Percentiles rank a stretch among this genome's conserved stretches.
phyloP scores from a whole-genome alignment of 768 basidiomycete genomes.

The Pulveroboletus sp. region DNA sequence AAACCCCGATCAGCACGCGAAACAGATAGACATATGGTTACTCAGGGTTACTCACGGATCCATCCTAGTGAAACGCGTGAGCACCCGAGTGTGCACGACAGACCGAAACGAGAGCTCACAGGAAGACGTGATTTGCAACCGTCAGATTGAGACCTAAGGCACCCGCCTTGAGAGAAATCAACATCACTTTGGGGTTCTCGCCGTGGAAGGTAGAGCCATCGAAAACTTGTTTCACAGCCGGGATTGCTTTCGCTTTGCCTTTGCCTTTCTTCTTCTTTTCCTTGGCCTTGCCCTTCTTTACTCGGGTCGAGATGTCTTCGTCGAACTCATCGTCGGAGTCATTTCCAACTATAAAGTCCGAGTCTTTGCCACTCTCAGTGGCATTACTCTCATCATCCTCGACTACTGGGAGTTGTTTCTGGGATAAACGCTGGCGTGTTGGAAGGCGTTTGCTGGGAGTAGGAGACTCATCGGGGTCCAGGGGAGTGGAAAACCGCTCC shows the following conservation, averaged over 20 bases:
- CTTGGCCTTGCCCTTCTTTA: slow-evolving; percentile 32
- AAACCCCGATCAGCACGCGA: slow-evolving; percentile 11
- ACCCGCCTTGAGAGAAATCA: slow-evolving; percentile 84
- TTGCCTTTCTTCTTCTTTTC: slow-evolving; percentile 39
- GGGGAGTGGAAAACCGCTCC: slow-evolving; percentile 65
- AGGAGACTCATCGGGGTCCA: slow-evolving; percentile 36
- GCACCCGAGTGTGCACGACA: not conserved
- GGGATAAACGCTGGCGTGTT: slow-evolving; percentile 3
- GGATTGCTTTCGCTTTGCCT: slow-evolving; percentile 28
- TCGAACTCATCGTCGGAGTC: slow-evolving; percentile 30
- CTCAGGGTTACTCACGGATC: slow-evolving; percentile 58
- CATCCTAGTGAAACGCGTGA: slow-evolving; percentile 48
- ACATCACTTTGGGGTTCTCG: slow-evolving; percentile 71
- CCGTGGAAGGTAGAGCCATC: slow-evolving; percentile 24
- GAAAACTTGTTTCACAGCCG: slow-evolving; percentile 12
- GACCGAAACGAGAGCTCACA: slow-evolving; percentile 43
- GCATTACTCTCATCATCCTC: slow-evolving; percentile 14
- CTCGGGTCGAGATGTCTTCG: slow-evolving; percentile 29
- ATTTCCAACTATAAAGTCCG: slow-evolving; percentile 33
- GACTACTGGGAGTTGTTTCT: not conserved
- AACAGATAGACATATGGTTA: slow-evolving; percentile 1
- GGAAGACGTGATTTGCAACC: slow-evolving; percentile 81
- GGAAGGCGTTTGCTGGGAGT: slow-evolving; percentile 16
- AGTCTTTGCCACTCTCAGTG: slow-evolving; percentile 34
- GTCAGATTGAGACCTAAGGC: slow-evolving; percentile 86